Evolutionary conservation across 2,329 filamentous ascomycete genomes (phyloP).

Genomic region (Phyllosticta paracitricarpa): DNA sequence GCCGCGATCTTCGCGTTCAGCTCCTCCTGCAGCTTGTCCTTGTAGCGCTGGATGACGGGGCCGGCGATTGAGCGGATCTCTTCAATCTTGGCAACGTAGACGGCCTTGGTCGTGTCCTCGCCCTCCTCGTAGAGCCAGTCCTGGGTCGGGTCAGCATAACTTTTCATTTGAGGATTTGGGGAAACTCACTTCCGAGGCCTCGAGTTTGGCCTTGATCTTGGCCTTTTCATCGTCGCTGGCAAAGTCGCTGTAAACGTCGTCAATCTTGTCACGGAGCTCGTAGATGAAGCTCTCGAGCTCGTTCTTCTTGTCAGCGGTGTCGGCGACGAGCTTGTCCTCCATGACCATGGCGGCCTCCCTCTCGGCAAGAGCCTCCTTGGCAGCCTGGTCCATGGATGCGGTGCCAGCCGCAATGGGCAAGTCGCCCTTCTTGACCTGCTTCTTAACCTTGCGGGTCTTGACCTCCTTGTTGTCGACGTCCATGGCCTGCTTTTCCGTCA

Average conservation of each 20-base stretch:
- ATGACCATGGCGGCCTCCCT: constrained; percentile 86
- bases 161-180: background rate
- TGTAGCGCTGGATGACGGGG: constrained; percentile 86
- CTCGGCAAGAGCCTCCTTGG: constrained; percentile 63
- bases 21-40: constrained; percentile 86
- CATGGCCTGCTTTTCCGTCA: constrained; percentile 23
- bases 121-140: constrained; percentile 98
- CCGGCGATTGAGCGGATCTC: constrained; percentile 87
- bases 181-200: constrained; percentile 67
- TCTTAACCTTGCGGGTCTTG: constrained; percentile 95
- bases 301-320: constrained; percentile 99
- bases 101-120: constrained; percentile 84
- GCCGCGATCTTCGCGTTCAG: constrained; percentile 59
- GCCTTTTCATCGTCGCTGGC: constrained; percentile 87
- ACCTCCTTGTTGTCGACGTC: constrained; percentile 42
- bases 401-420: constrained; percentile 79
- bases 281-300: constrained; percentile 98
- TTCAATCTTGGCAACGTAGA: constrained; percentile 91
- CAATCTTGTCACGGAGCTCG: constrained; percentile 89
- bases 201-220: constrained; percentile 74
- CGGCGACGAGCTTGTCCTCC: constrained; percentile 96
- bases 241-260: constrained; percentile 82
- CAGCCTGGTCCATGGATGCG: constrained; percentile 60
- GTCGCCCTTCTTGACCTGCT: constrained; percentile 96
- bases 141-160: constrained; percentile 38